Conservation (phyloP, 371 early-diverging fungal species). For the Saksenaea vasiformis region DNA sequence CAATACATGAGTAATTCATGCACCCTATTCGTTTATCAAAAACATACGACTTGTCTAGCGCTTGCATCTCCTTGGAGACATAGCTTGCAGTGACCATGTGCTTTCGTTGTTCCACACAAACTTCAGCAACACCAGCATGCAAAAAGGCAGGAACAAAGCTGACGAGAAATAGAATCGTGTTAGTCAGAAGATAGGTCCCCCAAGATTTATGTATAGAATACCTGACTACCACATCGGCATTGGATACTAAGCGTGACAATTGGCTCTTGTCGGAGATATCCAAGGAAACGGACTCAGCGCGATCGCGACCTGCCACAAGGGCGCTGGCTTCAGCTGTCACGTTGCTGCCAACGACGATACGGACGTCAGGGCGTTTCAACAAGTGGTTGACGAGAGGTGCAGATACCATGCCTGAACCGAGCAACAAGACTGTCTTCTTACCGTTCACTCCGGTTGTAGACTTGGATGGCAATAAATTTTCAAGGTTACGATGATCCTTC, state of each 20-base stretch:
- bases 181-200: neutral
- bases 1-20: slow-evolving; percentile 2
- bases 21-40: neutral
- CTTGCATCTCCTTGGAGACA: slow-evolving; percentile 90
- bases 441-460: slow-evolving; percentile 6
- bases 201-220: too few species aligned
- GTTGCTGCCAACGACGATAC: slow-evolving; percentile 85
- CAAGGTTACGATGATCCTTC: slow-evolving; percentile 53
- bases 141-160: slow-evolving; percentile 94
- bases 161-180: neutral
- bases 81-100: slow-evolving; percentile 97
- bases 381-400: slow-evolving; percentile 89
- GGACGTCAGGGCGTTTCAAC: slow-evolving; percentile 59
- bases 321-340: slow-evolving; percentile 66
- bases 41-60: slow-evolving; percentile 63
- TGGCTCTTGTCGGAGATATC: slow-evolving; percentile 52
- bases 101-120: slow-evolving; percentile 82
- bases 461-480: slow-evolving; percentile 26
- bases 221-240: slow-evolving; percentile 90
- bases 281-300: slow-evolving; percentile 54
- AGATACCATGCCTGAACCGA: slow-evolving; percentile 95
- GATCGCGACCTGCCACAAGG: slow-evolving; percentile 59
- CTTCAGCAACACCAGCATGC: slow-evolving; percentile 83
- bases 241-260: slow-evolving; percentile 68
- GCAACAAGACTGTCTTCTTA: slow-evolving; percentile 69